Conservation (phyloP, 1,284 basidiomycete species). For the Cryptococcus sp. region DNA sequence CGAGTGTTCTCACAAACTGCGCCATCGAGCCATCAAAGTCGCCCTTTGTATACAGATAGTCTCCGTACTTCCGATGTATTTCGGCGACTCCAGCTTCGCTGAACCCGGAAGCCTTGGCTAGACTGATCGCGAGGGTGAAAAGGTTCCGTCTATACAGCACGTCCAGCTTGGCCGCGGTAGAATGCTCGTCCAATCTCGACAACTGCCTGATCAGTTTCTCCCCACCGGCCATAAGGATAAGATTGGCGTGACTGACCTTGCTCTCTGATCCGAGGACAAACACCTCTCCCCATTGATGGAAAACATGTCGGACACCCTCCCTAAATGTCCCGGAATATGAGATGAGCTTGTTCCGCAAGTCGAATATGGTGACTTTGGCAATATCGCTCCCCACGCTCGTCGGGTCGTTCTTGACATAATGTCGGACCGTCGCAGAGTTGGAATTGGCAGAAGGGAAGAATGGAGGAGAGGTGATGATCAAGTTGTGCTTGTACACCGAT, state of each 20-base stretch:
- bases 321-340: constrained; percentile 73
- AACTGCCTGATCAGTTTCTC: constrained; percentile 50
- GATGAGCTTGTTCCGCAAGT: constrained; percentile 87
- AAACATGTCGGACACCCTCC: constrained; percentile 70
- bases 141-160: constrained; percentile 71
- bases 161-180: constrained; percentile 71
- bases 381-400: constrained; percentile 55
- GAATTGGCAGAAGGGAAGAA: constrained; percentile 62
- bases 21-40: constrained; percentile 91
- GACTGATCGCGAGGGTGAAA: constrained; percentile 60
- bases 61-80: constrained; percentile 82
- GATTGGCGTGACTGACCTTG: constrained; percentile 51
- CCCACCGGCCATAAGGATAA: not conserved
- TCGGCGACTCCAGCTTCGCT: constrained; percentile 70
- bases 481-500: constrained; percentile 68
- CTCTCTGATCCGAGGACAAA: constrained; percentile 72
- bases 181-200: constrained; percentile 66
- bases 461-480: constrained; percentile 83
- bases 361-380: constrained; percentile 82
- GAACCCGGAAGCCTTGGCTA: constrained; percentile 71
- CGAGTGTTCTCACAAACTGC: constrained; percentile 87
- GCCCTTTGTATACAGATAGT: constrained; percentile 82
- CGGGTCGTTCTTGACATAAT: constrained; percentile 55
- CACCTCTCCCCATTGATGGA: constrained; percentile 71
- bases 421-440: constrained; percentile 66